Percentiles rank a stretch among this genome's conserved stretches.
Conservation (phyloP, 1,139 yeast genomes). For the Scheffersomyces illinoinensis region DNA sequence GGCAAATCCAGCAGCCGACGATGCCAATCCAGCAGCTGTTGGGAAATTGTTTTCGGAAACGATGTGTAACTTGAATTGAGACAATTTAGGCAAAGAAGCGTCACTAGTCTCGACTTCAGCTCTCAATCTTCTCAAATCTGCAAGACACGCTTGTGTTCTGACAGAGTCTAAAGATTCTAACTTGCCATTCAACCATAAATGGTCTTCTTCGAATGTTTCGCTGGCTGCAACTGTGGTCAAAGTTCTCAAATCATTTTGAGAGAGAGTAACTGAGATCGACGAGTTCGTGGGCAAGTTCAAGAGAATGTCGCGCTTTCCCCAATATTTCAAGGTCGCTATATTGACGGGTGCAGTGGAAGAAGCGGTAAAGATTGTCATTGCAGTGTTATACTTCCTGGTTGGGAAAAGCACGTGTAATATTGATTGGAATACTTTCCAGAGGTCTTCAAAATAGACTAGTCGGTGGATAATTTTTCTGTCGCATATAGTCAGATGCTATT, state of each 20-base stretch:
- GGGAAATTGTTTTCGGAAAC: constrained; percentile 97
- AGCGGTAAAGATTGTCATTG: constrained; percentile 60
- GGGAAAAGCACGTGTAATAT: not conserved
- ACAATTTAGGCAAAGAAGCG: constrained; percentile 55
- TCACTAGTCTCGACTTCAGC: constrained; percentile 51
- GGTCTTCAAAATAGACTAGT: not conserved
- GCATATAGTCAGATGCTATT: not conserved
- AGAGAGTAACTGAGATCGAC: constrained; percentile 89
- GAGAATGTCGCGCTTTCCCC: constrained; percentile 94
- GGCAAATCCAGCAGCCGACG: constrained; percentile 98
- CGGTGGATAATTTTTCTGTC: not conserved
- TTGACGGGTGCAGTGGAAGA: constrained; percentile 96
- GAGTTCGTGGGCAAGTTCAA: constrained; percentile 94
- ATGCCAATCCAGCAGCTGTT: constrained; percentile 97
- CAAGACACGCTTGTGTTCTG: constrained; percentile 79
- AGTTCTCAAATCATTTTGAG: constrained; percentile 88
- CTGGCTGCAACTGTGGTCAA: constrained; percentile 84
- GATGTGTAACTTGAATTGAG: constrained; percentile 69
- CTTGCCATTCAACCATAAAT: constrained; percentile 79
- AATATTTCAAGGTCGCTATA: constrained; percentile 94
- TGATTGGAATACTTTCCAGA: not conserved
- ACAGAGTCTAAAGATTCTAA: constrained; percentile 65
- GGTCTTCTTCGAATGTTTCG: constrained; percentile 57
- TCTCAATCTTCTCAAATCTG: constrained; percentile 73
- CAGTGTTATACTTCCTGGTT: not conserved